Evolutionary conservation across 2,329 filamentous ascomycete genomes (phyloP), one percentile per base, ranked within the genome.

Genomic region (Metarhizium album): DNA sequence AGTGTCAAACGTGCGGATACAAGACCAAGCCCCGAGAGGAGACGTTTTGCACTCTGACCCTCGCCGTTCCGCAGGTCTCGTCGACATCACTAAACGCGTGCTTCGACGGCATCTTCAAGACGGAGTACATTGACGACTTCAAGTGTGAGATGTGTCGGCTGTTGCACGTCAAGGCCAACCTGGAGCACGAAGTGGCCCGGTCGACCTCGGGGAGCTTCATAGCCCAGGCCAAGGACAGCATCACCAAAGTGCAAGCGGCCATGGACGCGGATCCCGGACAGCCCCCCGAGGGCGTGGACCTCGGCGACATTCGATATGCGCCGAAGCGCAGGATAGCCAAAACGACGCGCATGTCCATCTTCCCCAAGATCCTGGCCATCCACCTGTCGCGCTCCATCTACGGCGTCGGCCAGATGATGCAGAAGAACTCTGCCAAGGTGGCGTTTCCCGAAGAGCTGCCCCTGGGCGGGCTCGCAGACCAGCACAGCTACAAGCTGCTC

Each of bases 51-150:
- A 94, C 90, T 20, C 71, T 98, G 56, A 97, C 91, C 1, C 73
- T 98, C 49, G 89, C 90, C 60, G 93, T 98, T 3, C 93, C 93
- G 0, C 87, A 93, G 64, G 80, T 84, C 54, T 82, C 77, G 47
- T 86, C 87, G 2, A 90, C 90, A 0, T 85, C 88, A 0, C 75
- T 98, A 16, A 90, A 86, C 62, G 76, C 83, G 8, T 98, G 93
- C 67, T 93, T 98, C 60, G 93, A 98, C 61, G 87, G 87, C 40
- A 84, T 96, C 67, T 84, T 98, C 58, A 95, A 95, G 69, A 89
- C 88, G 0, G 93, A 98, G 67, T 86, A 90, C 64, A 96, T 98
- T 57, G 91, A 97, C 55, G 93, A 95, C 64, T 98, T 94, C 74
- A 90, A 87, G 59, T 98, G 93, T 70, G 93, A 96, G 60, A 87